Conservation (phyloP, 495 filamentous ascomycete species). For the Annulohypoxylon maeteangense region DNA sequence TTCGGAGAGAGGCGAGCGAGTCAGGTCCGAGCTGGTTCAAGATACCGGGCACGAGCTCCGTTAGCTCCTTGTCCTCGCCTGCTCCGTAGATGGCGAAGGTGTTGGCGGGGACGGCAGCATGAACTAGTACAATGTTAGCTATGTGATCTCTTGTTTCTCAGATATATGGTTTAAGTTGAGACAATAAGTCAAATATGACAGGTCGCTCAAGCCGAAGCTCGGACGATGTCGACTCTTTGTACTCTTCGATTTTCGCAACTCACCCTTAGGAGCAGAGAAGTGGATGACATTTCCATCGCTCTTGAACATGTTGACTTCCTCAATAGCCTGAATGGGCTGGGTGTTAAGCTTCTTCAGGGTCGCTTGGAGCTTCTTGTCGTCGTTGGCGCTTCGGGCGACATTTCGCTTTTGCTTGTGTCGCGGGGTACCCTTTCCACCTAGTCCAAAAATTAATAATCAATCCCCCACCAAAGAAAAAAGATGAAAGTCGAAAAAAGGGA, state of each 20-base stretch:
- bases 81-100: constrained; percentile 98
- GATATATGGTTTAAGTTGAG: neutral
- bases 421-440: constrained; percentile 94
- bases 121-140: constrained; percentile 68
- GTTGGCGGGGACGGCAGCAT: constrained; percentile 95
- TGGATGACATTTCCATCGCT: constrained; percentile 99
- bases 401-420: constrained; percentile 98
- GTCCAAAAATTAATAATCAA: constrained; percentile 26
- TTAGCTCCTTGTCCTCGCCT: constrained; percentile 99
- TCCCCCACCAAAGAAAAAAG: neutral
- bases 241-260: constrained; percentile 43
- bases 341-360: constrained; percentile 95
- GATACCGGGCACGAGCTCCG: constrained; percentile 98
- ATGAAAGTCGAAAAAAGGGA: constrained; percentile 4
- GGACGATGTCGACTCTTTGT: neutral
- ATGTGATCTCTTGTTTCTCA: neutral
- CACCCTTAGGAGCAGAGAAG: constrained; percentile 96
- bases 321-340: constrained; percentile 97
- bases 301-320: constrained; percentile 99
- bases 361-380: constrained; percentile 99
- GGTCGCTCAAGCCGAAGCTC: neutral
- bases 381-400: constrained; percentile 85
- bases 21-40: constrained; percentile 99
- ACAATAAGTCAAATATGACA: neutral
- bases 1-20: constrained; percentile 95